Evolutionary conservation across 2,329 filamentous ascomycete species (phyloP), one percentile per base, ranked within the genome.

Genomic region (Diaporthe sp.): DNA sequence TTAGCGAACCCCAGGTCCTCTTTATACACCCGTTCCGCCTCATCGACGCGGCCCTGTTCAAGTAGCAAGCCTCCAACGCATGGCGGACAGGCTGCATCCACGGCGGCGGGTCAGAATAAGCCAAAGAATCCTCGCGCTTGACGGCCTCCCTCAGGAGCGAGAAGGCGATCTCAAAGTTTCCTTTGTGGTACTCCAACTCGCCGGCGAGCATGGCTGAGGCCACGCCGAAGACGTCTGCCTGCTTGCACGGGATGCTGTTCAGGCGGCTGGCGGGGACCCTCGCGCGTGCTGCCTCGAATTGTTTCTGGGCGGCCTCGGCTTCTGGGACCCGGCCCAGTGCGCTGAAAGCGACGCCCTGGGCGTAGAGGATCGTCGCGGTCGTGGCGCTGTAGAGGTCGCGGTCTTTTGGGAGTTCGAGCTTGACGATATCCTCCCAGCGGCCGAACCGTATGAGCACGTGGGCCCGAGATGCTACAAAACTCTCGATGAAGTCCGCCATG

Each of bases 131-230:
- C 25, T 63, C 60, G 8, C 37, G 37, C 60, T 1, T 10, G 3
- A 28, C 9, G 10, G 37, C 60, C 39, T 44, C 37, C 13, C 60
- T 42, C 7, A 63, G 8, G n/a, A 42, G 25, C 37, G 60, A 28
- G 25, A 63, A 63, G 22, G 39, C 39, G 8, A 9, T 3, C 5
- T 44, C 60, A 2, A 63, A 44, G 15, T 42, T 44, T 3, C 60
- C 60, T n/a, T 44, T 44, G 37, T n/a, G 60, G 13, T 63, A 63
- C n/a, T 42, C 37, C 37, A 63, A 15, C 60, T 63, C 60, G 37
- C 60, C 60, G 13, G n/a, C 60, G 8, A 63, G 37, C 60, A 63
- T 63, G 37, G 39, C 39, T 3, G 60, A 63, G n/a, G 60, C 60
- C 0, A 63, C 39, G 15, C n/a, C 60, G 15, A 63, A 31, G n/a